These are phyloP conservation scores for Annulohypoxylon maeteangense DNA, from an alignment of 495 filamentous ascomycete species.

Conservation along the genomic window DNA sequence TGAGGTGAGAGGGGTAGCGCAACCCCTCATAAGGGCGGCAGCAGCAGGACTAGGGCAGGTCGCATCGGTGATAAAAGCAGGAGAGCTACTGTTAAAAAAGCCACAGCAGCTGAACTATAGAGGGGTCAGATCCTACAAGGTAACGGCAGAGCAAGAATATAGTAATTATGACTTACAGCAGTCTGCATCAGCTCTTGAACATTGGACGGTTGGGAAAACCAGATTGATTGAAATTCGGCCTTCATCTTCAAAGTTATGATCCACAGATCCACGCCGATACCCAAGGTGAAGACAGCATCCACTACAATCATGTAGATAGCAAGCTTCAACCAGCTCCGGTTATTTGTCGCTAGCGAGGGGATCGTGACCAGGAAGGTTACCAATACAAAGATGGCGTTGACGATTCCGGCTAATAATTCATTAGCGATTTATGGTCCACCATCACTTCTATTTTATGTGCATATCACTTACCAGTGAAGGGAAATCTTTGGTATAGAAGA, in stretches of 20 bases:
- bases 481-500: slow-evolving; percentile 69
- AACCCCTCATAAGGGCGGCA: slow-evolving; percentile 73
- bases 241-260: slow-evolving; percentile 73
- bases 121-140: slow-evolving; percentile 30
- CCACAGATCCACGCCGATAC: slow-evolving; percentile 75
- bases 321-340: slow-evolving; percentile 67
- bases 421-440: slow-evolving; percentile 39
- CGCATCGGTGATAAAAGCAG: slow-evolving; percentile 69
- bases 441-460: neutral
- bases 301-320: slow-evolving; percentile 68
- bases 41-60: slow-evolving; percentile 69
- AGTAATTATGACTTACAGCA: slow-evolving; percentile 57
- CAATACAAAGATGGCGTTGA: slow-evolving; percentile 71
- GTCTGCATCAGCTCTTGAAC: slow-evolving; percentile 73
- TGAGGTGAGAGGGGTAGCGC: slow-evolving; percentile 67
- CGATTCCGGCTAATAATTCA: slow-evolving; percentile 64
- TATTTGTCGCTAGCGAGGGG: slow-evolving; percentile 68
- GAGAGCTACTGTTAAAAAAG: slow-evolving; percentile 72
- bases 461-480: slow-evolving; percentile 63
- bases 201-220: slow-evolving; percentile 59
- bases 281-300: slow-evolving; percentile 70
- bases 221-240: slow-evolving; percentile 64
- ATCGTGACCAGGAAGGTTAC: slow-evolving; percentile 65
- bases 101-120: slow-evolving; percentile 78
- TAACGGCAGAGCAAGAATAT: slow-evolving; percentile 1